Base-by-base conservation (phyloP, 1,139 yeast species). In the Spathaspora sp. region DNA sequence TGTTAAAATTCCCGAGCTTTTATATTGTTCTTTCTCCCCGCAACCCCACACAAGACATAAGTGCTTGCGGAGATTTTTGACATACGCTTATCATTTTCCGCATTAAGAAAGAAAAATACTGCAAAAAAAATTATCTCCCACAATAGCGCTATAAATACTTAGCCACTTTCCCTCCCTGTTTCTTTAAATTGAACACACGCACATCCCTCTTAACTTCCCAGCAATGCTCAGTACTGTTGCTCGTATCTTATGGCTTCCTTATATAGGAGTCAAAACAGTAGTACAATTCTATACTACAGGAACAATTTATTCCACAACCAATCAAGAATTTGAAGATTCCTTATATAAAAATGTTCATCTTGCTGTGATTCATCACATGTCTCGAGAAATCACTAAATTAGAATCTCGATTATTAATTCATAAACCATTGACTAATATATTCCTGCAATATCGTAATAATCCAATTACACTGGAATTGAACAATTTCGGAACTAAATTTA, bases 261-360 rank as follows among this genome's bases (percentile, higher is more conserved):
- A 39, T 15, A 57, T 54, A 10, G 45, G 59, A 2, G 11, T 58
- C 13, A 52, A 52, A 20, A 50, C 68, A 2, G 45, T 53, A 7
- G 29, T 62, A 34, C 56, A 58, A 42, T 67, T 59, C 46, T 65
- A 57, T 45, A 66, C 70, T 6, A 53, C 53, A 3, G 71, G 71
- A 4, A 67, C 72, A 1, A 49, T 63, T 5, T 63, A 57, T 50
- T 60, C 63, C 18, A 52, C 46, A n/a, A 62, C 68, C 43, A 59
- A 57, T 52, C 46, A 42, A 29, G 68, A 67, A 47, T 66, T 66
- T 53, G 50, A 54, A 38, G 49, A 60, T 36, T 62, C 67, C 4
- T 55, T 64, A 27, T 56, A 53, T 50, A 66, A 66, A 38, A 67
- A 65, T 51, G 42, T 66, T 17, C 63, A 63, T 42, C 51, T 66